phyloP scores from a whole-genome alignment of 768 basidiomycete genomes.

The Lactifluus piperatus region DNA sequence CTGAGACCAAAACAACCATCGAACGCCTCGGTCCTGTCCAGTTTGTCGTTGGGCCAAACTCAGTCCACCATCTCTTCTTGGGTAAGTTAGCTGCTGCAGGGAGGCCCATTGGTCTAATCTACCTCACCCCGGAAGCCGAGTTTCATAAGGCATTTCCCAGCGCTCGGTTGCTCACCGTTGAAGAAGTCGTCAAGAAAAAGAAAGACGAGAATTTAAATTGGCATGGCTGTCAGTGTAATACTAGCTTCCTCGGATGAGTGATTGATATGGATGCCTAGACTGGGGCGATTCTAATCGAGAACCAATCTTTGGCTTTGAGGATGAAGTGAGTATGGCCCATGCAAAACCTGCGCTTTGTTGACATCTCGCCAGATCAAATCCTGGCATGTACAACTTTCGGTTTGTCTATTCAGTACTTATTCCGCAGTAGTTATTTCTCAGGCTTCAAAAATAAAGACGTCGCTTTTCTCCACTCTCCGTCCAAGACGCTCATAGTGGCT shows the following conservation, averaged over 20 bases:
- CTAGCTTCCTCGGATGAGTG: not conserved
- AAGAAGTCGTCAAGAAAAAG: constrained; percentile 43
- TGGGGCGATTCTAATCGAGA: constrained; percentile 31
- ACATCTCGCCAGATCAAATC: constrained; percentile 23
- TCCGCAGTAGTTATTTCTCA: constrained; percentile 47
- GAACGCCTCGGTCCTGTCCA: constrained; percentile 61
- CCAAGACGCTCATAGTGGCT: constrained; percentile 67
- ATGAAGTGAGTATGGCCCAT: constrained; percentile 37
- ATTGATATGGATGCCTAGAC: constrained; percentile 17
- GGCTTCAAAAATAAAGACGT: constrained; percentile 73
- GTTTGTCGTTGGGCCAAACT: constrained; percentile 52
- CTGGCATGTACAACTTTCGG: constrained; percentile 19
- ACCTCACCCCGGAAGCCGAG: constrained; percentile 32
- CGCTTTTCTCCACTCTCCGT: constrained; percentile 67
- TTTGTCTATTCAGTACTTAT: not conserved
- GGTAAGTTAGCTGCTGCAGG: constrained; percentile 28
- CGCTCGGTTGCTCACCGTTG: constrained; percentile 65
- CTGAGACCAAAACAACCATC: constrained; percentile 54
- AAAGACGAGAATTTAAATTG: constrained; percentile 42
- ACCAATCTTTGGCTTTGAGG: constrained; percentile 72
- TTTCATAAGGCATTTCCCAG: constrained; percentile 62
- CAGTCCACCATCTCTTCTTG: constrained; percentile 51
- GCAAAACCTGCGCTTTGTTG: not conserved
- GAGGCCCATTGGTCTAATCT: constrained; percentile 21
- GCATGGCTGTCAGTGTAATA: constrained; percentile 48